Evolutionary conservation across 192 early-diverging fungal genomes (phyloP).

Genomic region (Paraglomus brasilianum): DNA sequence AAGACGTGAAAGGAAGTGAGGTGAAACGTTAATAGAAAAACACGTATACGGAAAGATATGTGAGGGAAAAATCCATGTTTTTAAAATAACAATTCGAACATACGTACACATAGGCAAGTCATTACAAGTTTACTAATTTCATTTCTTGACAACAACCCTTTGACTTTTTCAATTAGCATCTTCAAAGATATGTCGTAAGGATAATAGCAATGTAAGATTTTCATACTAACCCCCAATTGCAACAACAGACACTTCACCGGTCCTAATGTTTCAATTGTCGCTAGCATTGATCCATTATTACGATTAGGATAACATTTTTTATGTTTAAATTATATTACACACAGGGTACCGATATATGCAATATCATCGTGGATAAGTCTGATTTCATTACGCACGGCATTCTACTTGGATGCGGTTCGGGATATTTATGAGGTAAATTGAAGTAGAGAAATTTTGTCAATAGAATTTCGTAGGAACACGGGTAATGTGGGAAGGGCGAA

Average conservation of each 20-base stretch:
- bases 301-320: background rate
- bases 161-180: background rate
- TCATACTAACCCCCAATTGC: background rate
- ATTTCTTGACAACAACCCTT: too few relatives aligned
- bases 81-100: too few relatives aligned
- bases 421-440: constrained; percentile 79
- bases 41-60: too few relatives aligned
- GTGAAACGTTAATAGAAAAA: too few relatives aligned
- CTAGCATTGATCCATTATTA: background rate
- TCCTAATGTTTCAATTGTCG: background rate
- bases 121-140: too few relatives aligned
- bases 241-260: too few relatives aligned
- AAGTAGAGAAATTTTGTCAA: constrained; percentile 14
- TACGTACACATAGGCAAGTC: too few relatives aligned
- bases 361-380: constrained; percentile 78
- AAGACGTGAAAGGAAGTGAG: too few relatives aligned
- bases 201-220: constrained; percentile 33
- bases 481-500: background rate
- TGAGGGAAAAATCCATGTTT: too few relatives aligned
- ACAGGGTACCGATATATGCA: constrained; percentile 86
- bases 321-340: background rate
- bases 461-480: background rate
- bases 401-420: constrained; percentile 87
- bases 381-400: constrained; percentile 67
- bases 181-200: constrained; percentile 32